These are phyloP conservation scores for Podospora pseudoanserina DNA, from an alignment of 495 filamentous ascomycete genomes.

Conservation along the genomic window DNA sequence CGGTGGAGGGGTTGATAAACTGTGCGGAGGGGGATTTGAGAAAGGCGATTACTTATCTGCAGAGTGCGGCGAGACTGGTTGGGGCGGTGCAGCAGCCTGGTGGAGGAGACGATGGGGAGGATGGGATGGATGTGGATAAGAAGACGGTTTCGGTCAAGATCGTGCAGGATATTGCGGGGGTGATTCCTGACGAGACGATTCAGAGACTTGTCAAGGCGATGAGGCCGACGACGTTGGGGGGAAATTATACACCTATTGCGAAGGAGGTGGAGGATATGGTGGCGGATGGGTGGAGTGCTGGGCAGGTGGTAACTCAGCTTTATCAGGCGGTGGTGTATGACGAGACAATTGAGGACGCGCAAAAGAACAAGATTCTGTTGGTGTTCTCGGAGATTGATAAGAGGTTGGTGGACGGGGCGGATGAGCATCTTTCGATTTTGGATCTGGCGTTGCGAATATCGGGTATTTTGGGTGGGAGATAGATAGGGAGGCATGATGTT, in stretches of 20 bases:
- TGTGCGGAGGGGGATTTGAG: constrained; percentile 92
- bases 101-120: constrained; percentile 39
- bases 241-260: constrained; percentile 69
- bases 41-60: constrained; percentile 93
- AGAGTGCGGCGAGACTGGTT: constrained; percentile 80
- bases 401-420: constrained; percentile 91
- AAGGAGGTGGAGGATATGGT: constrained; percentile 83
- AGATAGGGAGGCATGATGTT: constrained; percentile 13
- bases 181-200: constrained; percentile 74
- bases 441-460: constrained; percentile 80
- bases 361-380: constrained; percentile 87
- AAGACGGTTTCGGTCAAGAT: constrained; percentile 65
- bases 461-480: constrained; percentile 58
- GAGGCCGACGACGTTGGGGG: constrained; percentile 61
- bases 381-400: constrained; percentile 93
- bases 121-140: constrained; percentile 57
- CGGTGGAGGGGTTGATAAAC: constrained; percentile 74
- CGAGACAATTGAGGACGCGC: constrained; percentile 72
- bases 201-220: constrained; percentile 69
- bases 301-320: constrained; percentile 76
- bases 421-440: constrained; percentile 88
- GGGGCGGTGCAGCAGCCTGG: constrained; percentile 45
- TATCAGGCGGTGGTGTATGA: constrained; percentile 81
- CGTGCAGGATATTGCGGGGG: constrained; percentile 93
- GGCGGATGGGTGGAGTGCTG: constrained; percentile 97